phyloP scores from a whole-genome alignment of 164 flowering plant genomes.

The Vitis riparia region DNA sequence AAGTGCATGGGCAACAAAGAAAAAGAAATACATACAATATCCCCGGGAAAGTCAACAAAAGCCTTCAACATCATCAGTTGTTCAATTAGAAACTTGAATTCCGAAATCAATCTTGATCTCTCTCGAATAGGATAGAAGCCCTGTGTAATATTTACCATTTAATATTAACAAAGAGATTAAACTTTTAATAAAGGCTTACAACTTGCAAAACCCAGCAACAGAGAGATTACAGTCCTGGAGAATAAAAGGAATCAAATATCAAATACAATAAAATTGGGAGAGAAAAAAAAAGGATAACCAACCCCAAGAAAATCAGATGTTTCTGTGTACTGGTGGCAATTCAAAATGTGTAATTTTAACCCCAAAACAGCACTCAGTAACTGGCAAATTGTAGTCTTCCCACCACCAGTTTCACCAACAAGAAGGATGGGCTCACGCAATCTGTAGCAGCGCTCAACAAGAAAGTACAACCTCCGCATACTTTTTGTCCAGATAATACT shows the following conservation, averaged over 20 bases:
- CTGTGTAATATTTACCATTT: constrained; percentile 35
- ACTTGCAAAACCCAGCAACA: not conserved
- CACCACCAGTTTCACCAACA: constrained; percentile 99
- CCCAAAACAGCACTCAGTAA: constrained; percentile 54
- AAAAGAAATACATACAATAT: constrained; percentile 40
- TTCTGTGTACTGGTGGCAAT: constrained; percentile 96
- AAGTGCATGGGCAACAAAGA: not conserved
- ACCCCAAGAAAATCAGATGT: constrained; percentile 98
- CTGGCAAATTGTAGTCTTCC: constrained; percentile 95
- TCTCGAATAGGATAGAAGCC: constrained; percentile 92
- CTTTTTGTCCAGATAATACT: constrained; percentile 74
- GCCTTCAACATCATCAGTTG: constrained; percentile 47
- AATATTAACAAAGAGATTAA: not conserved
- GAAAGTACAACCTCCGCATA: constrained; percentile 78
- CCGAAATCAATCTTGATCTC: constrained; percentile 55
- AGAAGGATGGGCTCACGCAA: constrained; percentile 94
- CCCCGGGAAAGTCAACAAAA: constrained; percentile 30
- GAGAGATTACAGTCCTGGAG: not conserved
- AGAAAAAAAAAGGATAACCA: constrained; percentile 17
- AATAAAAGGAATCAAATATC: not conserved
- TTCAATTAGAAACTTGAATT: constrained; percentile 45
- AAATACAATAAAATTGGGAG: not conserved
- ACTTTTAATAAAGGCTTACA: not conserved
- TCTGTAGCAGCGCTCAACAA: constrained; percentile 75
- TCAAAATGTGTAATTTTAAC: constrained; percentile 68